Evolutionary conservation across 108 stramenopile species (phyloP).

Genomic region (Conticribra weissflogii): DNA sequence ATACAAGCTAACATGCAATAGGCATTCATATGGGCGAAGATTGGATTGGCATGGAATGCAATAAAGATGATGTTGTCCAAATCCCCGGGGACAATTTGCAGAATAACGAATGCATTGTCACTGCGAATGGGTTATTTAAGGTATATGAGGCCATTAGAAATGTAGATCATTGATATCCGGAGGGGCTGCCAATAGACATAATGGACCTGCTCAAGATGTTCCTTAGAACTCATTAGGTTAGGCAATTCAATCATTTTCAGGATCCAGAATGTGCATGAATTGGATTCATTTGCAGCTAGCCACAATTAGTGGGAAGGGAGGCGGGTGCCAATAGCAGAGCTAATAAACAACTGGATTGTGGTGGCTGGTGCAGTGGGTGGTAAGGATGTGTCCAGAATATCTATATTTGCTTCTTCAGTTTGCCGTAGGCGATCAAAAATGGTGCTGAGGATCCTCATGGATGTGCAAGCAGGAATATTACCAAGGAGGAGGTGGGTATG

Average conservation of each 20-base stretch:
- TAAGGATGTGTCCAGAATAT: neutral
- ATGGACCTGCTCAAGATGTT: neutral
- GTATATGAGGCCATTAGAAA: slow-evolving; percentile 3
- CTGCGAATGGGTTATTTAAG: slow-evolving; percentile 3
- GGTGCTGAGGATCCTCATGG: slow-evolving; percentile 3
- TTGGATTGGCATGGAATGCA: slow-evolving; percentile 32
- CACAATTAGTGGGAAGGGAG: neutral
- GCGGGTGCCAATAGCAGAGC: slow-evolving; percentile 3
- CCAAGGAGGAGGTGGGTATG: neutral
- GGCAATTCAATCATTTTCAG: no score
- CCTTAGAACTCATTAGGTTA: no score
- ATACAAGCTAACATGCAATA: slow-evolving; percentile 5
- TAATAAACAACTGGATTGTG: slow-evolving; percentile 2
- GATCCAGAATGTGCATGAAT: neutral
- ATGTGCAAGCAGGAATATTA: slow-evolving; percentile 2
- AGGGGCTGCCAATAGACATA: neutral
- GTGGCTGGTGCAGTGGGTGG: slow-evolving; percentile 4
- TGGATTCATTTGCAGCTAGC: neutral
- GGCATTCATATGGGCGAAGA: slow-evolving; percentile 11
- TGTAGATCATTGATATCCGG: neutral
- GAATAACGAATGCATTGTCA: neutral
- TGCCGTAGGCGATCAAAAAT: neutral
- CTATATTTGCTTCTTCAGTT: slow-evolving; percentile 2
- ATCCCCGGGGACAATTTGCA: slow-evolving; percentile 9
- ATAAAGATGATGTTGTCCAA: slow-evolving; percentile 20